Evolutionary conservation across 129 eudicot genomes (phyloP).

Genomic region (Pittosporum tobira): DNA sequence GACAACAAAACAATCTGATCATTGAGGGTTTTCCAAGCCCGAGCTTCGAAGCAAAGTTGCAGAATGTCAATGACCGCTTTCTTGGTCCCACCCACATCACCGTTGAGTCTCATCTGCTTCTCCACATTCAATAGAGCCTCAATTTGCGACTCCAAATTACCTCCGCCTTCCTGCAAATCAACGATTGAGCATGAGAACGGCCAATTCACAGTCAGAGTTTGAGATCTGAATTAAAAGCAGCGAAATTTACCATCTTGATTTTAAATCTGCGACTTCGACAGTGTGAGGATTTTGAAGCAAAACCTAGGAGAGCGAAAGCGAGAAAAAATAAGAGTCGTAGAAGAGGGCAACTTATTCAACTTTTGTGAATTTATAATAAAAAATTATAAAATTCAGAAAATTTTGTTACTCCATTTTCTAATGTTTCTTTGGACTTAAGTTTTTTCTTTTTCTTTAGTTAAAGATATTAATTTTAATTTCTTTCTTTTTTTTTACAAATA

Average conservation of each 20-base stretch:
- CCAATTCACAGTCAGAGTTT: background rate
- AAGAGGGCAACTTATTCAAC: no score
- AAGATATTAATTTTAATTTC: no score
- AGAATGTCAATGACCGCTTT: conserved; percentile 66
- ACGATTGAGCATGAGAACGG: background rate
- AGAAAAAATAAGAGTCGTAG: no score
- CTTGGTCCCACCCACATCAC: conserved; percentile 59
- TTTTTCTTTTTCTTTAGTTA: no score
- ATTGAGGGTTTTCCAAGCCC: conserved; percentile 66
- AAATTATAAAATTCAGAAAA: no score
- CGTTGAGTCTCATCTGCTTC: conserved; percentile 80
- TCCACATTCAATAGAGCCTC: conserved; percentile 68
- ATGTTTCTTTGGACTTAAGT: no score
- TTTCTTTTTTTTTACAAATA: no score
- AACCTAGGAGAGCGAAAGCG: no score
- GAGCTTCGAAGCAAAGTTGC: conserved; percentile 55
- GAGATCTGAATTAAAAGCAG: background rate
- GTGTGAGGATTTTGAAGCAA: no score
- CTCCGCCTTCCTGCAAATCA: conserved; percentile 44
- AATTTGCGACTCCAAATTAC: conserved; percentile 58
- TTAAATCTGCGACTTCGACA: conserved; percentile 1
- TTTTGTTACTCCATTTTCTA: no score
- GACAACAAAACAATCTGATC: conserved; percentile 71
- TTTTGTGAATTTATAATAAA: no score
- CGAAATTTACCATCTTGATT: conserved; percentile 27